Conservation (phyloP, 148 eudicot species). For the Hydrangea macrophylla region DNA sequence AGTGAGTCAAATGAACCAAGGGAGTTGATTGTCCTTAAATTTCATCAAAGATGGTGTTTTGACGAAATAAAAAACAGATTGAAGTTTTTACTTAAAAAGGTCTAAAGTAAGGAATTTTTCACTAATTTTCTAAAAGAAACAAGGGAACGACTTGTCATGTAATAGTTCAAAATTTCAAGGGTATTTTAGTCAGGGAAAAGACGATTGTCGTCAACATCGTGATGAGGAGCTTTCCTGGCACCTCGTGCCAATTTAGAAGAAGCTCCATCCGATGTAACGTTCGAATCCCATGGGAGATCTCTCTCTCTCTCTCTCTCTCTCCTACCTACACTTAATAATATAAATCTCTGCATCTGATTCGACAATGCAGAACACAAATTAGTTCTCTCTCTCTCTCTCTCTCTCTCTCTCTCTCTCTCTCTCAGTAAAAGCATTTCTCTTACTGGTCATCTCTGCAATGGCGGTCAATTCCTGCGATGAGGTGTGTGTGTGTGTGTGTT, state of each 20-base stretch:
- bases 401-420: constrained; percentile 1
- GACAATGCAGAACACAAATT: not conserved
- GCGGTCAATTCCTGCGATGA: constrained; percentile 39
- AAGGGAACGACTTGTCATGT: no score
- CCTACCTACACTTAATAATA: not conserved
- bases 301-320: constrained; percentile 3
- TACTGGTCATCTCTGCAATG: constrained; percentile 31
- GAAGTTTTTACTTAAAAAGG: no score
- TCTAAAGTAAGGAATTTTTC: no score
- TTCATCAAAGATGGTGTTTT: no score
- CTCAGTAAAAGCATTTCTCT: constrained; percentile 3
- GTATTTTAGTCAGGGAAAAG: not conserved
- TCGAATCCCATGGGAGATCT: not conserved
- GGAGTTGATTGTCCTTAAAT: no score
- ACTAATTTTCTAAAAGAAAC: no score
- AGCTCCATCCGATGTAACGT: not conserved
- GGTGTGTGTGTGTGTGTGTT: constrained; percentile 43
- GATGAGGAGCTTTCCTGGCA: constrained; percentile 36
- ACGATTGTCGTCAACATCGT: constrained; percentile 11
- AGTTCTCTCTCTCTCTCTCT: not conserved
- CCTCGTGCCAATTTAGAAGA: constrained; percentile 9
- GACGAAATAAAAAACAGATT: no score
- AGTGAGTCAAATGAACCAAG: no score
- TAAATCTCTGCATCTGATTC: not conserved
- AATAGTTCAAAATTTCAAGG: not conserved